These are phyloP conservation scores for Perkinsus marinus DNA, from an alignment of 169 alveolate species.

Conservation along the genomic window DNA sequence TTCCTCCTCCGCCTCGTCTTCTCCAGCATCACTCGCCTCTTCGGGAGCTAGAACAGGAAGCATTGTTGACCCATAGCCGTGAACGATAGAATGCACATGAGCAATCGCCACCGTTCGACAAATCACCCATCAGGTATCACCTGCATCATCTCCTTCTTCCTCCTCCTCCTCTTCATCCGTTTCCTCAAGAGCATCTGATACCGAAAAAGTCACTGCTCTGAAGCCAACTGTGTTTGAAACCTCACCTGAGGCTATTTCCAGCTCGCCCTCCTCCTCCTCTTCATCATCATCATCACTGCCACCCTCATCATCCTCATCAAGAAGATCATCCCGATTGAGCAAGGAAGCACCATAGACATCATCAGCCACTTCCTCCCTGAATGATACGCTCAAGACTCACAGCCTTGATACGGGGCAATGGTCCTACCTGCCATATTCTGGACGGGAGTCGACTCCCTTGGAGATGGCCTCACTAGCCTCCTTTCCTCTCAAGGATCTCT, in stretches of 20 bases:
- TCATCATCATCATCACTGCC: not conserved
- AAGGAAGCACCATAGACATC: not conserved
- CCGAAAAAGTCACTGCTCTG: not conserved
- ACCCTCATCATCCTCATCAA: not conserved
- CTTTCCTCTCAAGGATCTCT: not conserved
- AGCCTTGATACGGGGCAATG: not conserved
- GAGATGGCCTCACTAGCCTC: not conserved
- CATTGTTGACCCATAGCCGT: no score
- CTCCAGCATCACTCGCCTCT: not conserved
- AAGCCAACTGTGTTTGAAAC: no score
- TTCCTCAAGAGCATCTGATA: not conserved
- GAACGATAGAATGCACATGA: no score
- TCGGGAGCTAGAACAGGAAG: no score
- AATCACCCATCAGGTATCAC: no score
- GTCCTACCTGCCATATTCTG: not conserved
- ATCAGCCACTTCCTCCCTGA: not conserved
- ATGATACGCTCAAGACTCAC: no score
- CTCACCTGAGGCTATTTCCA: not conserved
- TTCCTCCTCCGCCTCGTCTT: not conserved
- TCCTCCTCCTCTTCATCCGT: not conserved
- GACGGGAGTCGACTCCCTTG: not conserved
- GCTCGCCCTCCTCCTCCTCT: not conserved
- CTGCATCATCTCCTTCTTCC: not conserved
- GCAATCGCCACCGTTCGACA: no score
- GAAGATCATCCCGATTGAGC: not conserved